These are phyloP conservation scores for Zasmidium cellare DNA, from an alignment of 2,329 filamentous ascomycete genomes.

Conservation along the genomic window DNA sequence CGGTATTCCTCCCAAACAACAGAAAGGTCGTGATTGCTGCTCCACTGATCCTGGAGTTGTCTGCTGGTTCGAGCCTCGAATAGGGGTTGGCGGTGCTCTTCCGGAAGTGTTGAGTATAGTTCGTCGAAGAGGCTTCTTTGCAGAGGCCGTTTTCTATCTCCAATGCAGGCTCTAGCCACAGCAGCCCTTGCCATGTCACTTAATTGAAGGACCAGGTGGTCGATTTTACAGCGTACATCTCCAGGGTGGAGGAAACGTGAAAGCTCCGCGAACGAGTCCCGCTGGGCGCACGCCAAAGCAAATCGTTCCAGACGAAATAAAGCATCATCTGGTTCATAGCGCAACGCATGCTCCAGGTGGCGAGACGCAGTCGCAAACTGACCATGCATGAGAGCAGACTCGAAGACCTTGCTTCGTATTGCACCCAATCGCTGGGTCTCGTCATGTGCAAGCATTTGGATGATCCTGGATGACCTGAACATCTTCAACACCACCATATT, in stretches of 20 bases:
- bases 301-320: too few species aligned
- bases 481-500: too few species aligned
- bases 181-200: background rate
- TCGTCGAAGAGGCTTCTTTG: background rate
- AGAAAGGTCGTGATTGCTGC: background rate
- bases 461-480: too few species aligned
- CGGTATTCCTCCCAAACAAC: background rate
- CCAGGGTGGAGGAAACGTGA: background rate
- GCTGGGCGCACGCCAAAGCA: too few species aligned
- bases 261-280: background rate
- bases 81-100: background rate
- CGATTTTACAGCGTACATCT: background rate
- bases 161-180: background rate
- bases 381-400: too few species aligned
- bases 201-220: background rate
- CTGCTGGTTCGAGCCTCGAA: background rate
- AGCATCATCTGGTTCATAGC: too few species aligned
- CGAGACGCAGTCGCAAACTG: too few species aligned
- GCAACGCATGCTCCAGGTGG: too few species aligned
- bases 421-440: too few species aligned
- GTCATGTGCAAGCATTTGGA: too few species aligned
- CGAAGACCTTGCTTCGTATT: too few species aligned
- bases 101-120: background rate
- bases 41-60: conserved; percentile 2
- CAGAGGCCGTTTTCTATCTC: background rate